A percentile compares a stretch with the other conserved stretches of the same genome.
Conservation (phyloP, 2,329 filamentous ascomycete species). For the Claviceps paspali region DNA sequence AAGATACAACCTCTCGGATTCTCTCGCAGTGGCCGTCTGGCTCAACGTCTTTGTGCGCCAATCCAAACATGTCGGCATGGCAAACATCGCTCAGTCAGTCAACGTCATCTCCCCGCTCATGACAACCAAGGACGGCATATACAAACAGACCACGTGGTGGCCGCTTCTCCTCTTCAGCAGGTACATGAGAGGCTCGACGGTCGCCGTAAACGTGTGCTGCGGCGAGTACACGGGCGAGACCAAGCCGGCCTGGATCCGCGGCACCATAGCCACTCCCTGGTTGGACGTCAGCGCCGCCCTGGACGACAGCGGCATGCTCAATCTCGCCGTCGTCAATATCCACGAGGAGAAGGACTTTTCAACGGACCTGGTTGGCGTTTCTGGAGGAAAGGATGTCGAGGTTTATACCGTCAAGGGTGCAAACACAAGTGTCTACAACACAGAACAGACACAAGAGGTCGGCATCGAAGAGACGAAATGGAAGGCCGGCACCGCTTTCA, state of each 20-base stretch:
- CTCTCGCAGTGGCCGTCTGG: background rate
- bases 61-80: background rate
- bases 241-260: background rate
- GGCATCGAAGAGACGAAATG: background rate
- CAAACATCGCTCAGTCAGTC: background rate
- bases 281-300: background rate
- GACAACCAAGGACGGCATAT: background rate
- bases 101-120: background rate
- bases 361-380: background rate
- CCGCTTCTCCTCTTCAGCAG: background rate
- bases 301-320: background rate
- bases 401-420: background rate
- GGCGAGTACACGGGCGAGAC: conserved; percentile 1
- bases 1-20: background rate
- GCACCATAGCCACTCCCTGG: background rate
- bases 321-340: background rate
- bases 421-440: background rate
- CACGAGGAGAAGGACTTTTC: background rate
- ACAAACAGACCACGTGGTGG: conserved; percentile 1
- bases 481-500: background rate
- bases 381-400: background rate
- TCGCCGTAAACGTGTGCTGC: background rate
- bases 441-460: background rate
- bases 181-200: background rate
- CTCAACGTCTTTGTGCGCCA: conserved; percentile 1